Base-by-base conservation (phyloP, 176 grass and related monocot genomes). In the Zizania latifolia region DNA sequence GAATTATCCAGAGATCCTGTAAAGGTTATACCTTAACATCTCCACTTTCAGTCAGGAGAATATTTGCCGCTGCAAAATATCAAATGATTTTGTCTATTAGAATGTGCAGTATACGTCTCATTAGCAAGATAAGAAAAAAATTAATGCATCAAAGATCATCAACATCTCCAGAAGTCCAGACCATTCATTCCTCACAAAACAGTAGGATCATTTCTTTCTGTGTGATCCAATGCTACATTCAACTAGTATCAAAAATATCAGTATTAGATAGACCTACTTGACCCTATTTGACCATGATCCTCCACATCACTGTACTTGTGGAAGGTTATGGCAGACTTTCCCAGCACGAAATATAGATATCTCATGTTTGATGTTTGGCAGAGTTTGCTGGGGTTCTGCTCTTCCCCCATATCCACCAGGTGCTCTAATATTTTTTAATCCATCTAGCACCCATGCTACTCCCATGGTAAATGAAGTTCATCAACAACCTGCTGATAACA, bases 31-130 rank as follows among this genome's bases (percentile, higher is more conserved):
- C 96, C 92, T 99, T 99, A 69, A 99, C 96, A 85, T 99, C 96
- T 84, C 92, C 96, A 4, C 86, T 92, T 84, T 95, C 96, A 56
- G 96, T 99, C 14, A 99, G 77, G 50, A 99, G 84, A 75, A 99
- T 99, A 86, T 99, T 99, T 43, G 96, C 96, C 35, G 96, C 96
- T 99, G 89, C 62, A 88, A 77, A 88, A 90, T 61, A 85, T 76
- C 33, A 72, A 41, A 79, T n/a, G 68, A 71, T 68, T n/a, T n/a
- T 22, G 40, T 84, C 30, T 34, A 68, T 65, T 64, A 80, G 29
- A 34, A 50, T 68, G 39, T 73, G 70, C 40, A 17, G 27, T 44
- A 67, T 60, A 64, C 26, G 67, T 65, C n/a, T n/a, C n/a, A n/a
- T n/a, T n/a, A n/a, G n/a, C n/a, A n/a, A n/a, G n/a, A n/a, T n/a